Evolutionary conservation across 306 rosid species (phyloP), one percentile per base, ranked within the genome.

Genomic region (Trifolium dubium): DNA sequence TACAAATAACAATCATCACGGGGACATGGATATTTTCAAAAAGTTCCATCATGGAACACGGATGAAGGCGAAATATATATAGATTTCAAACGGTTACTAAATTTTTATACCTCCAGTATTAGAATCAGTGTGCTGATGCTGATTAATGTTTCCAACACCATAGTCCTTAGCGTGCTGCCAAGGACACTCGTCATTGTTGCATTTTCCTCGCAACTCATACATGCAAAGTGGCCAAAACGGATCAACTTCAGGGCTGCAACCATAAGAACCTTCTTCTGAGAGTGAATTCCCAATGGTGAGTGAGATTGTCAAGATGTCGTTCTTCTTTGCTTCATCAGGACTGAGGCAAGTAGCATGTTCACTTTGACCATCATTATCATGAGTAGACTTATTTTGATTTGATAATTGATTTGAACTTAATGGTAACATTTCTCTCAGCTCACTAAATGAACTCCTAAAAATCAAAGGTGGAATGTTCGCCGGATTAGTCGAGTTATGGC

Each of bases 181-280:
- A 64, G 96, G 97, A 61, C 97, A 94, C 80, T 89, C 96, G 13
- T 94, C 94, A 82, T 94, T 87, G 92, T 94, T 94, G 91, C 98
- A 94, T 84, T 91, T 94, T 83, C 98, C 98, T 76, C 98, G 96
- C 50, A 94, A 97, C 71, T 91, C 98, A 86, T 74, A 94, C 91
- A 89, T 86, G 86, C 98, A 94, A 77, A 91, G 96, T 1, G 98
- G 98, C 96, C 92, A 88, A 80, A 86, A 88, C 6, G 95, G 92
- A 76, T 94, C 97, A 79, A 94, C 86, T 7, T 84, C 71, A 51
- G 87, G 69, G 73, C 83, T 85, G 80, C 79, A 72, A 64, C 85
- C 80, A 78, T 88, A 89, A 76, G 91, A 85, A 73, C 92, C 87
- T 75, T 88, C 92, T 63, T 78, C 86, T 41, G 79, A 77, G 58